Base-by-base conservation (phyloP, 192 early-diverging fungal species). In the Endogone sp. region DNA sequence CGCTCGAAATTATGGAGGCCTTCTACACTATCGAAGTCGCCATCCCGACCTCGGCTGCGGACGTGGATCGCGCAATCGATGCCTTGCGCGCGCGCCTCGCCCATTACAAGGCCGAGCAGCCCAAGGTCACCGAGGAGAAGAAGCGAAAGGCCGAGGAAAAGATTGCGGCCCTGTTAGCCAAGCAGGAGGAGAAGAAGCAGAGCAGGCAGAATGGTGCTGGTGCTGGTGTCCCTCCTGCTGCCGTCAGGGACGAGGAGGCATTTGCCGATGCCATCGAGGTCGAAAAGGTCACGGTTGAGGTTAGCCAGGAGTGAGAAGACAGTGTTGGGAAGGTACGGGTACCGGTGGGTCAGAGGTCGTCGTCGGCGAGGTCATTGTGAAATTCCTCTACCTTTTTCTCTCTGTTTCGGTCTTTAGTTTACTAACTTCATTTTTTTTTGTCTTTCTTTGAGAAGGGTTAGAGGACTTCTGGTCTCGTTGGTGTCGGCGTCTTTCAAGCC, bases 81-180 rank as follows among this genome's bases (percentile, higher is more conserved):
- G 85, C 84, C 55, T 79, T 98, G 54, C 81, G 82, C 65, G 89
- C 77, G 30, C 89, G 90, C 74, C 89, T 85, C 75, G 72, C 83
- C 23, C 80, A 89, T 74, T 98, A 83, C 81, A 70, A 91, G 60
- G 87, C 87, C 55, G 88, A 92, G 76, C 92, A 94, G 78, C 87
- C 84, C 59, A 84, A 81, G 65, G 85, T 84, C 20, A 96, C 95
- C 63, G 86, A 77, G 8, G 90, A 91, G 75, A 96, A 96, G 84
- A 95, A 92, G 86, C 86, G 82, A 67, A 89, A 89, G 76, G 96
- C 92, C 58, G 88, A 95, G 78, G 91, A 87, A 63, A 90, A 90
- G 82, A 90, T 97, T 68, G 89, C 86, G 32, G 87, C 86, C 67
- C 81, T 93, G 69, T 74, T 75, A 74, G 70, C 79, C 16, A 83